phyloP scores from a whole-genome alignment of 2,329 filamentous ascomycete genomes.

The Reticulascus tulasneorum region DNA sequence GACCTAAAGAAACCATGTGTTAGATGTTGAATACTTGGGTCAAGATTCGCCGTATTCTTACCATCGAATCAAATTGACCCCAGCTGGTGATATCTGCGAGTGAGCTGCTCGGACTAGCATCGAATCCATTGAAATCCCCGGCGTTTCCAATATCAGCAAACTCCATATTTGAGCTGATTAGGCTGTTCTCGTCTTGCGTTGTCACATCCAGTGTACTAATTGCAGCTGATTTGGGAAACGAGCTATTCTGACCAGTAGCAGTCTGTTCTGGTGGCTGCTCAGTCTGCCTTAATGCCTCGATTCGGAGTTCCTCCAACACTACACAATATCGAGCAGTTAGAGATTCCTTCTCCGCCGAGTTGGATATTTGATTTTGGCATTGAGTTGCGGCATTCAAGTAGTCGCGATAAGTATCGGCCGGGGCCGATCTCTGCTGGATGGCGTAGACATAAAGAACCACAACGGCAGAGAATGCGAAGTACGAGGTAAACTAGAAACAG shows the following conservation, averaged over 20 bases:
- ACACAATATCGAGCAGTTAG: conserved; percentile 37
- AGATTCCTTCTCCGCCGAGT: conserved; percentile 31
- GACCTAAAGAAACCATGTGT: not conserved
- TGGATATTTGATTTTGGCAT: conserved; percentile 35
- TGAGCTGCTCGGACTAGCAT: conserved; percentile 7
- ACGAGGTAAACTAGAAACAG: conserved; percentile 28
- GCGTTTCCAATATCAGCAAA: conserved; percentile 2
- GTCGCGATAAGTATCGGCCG: conserved; percentile 20
- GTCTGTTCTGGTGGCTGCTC: conserved; percentile 1
- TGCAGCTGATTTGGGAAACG: not conserved
- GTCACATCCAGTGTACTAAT: not conserved
- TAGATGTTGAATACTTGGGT: not conserved
- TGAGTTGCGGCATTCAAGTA: conserved; percentile 32
- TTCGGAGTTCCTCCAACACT: conserved; percentile 30
- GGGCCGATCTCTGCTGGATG: conserved; percentile 30
- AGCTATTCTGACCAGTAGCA: not conserved
- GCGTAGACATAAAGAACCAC: conserved; percentile 40
- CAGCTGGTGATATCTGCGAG: conserved; percentile 13
- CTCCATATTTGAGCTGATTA: too few species aligned
- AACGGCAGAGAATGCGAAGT: conserved; percentile 40
- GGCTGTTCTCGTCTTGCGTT: conserved; percentile 2
- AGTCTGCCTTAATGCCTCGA: conserved; percentile 11
- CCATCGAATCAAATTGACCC: conserved; percentile 15
- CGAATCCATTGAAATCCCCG: conserved; percentile 9
- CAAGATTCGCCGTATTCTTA: not conserved